Evolutionary conservation across 352 stramenopile genomes (phyloP).

Genomic region (Globisporangium echinulatum): DNA sequence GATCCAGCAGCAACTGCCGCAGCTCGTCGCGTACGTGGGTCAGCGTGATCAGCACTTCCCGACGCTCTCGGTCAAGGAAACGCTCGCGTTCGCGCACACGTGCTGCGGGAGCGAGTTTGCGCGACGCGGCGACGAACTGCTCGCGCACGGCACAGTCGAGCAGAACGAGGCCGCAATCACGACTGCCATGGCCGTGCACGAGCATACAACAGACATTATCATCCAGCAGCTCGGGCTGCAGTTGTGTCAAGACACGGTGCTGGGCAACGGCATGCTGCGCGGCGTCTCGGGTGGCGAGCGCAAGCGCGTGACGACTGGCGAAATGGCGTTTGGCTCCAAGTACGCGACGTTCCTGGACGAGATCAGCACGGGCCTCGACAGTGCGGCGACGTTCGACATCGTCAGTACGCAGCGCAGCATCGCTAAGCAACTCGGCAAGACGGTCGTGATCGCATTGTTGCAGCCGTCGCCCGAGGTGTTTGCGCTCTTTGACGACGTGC

Average conservation of each 20-base stretch:
- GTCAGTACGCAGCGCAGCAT: constrained; percentile 43
- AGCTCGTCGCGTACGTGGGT: constrained; percentile 39
- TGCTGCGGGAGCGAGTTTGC: constrained; percentile 23
- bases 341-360: constrained; percentile 75
- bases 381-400: constrained; percentile 87
- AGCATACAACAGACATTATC: background rate
- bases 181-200: background rate
- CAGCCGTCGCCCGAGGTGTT: constrained; percentile 53
- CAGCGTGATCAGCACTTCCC: constrained; percentile 46
- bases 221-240: constrained; percentile 3
- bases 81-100: constrained; percentile 36
- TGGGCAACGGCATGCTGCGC: constrained; percentile 31
- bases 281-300: constrained; percentile 45
- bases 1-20: constrained; percentile 17
- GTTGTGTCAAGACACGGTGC: background rate
- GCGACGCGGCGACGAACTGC: background rate
- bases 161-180: background rate
- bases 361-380: constrained; percentile 89
- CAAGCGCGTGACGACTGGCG: constrained; percentile 41
- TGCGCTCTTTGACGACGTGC: constrained; percentile 47
- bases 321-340: constrained; percentile 60
- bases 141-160: background rate
- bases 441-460: constrained; percentile 46
- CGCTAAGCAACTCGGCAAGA: constrained; percentile 34
- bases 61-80: constrained; percentile 45